Base-by-base conservation (phyloP, 352 stramenopile genomes). In the Globisporangium takayamanum region DNA sequence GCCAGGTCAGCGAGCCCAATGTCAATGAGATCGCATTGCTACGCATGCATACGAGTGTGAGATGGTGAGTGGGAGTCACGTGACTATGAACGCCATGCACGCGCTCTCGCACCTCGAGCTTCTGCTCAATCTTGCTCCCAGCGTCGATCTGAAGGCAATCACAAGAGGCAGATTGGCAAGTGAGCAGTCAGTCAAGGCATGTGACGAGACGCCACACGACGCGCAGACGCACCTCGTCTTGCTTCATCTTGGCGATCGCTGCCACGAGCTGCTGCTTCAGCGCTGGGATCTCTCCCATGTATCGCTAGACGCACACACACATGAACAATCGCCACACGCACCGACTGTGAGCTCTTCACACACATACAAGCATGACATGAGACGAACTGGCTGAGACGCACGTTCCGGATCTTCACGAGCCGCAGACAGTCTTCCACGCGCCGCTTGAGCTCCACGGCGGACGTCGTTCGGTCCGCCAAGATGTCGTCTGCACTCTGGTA, bases 1-100 rank as follows among this genome's bases (percentile, higher is more conserved):
- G 70, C 57, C 53, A 92, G 53, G 63, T 92, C 83, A 16, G 83
- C 79, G 6, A 92, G 68, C 1, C 80, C 83, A 39, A 92, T 82
- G 55, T 92, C 83, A 53, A 92, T 91, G 22, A 84, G 68, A 56
- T 92, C 83, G 59, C 83, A 92, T 88, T 91, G 80, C 78, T 91
- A 59, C 5, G 60, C 12, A 22, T 63, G 3, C 12, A 56, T 18
- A 41, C 5, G 5, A 15, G 15, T 5, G 39, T 36, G 20, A 0
- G 28, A 5, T 33, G 28, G 28, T 5, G 28, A 33, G 28, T 22
- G 22, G 28, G 28, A 33, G 49, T 39, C 28, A 42, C 25, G 3
- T 5, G 25, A n/a, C 28, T 44, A 28, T 3, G 12, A 16, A 11
- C 20, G 14, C 2, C 5, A 33, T n/a, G 12, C 5, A 22, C 14